phyloP scores from a whole-genome alignment of 2,329 filamentous ascomycete species.

The Penicillium sp. region DNA sequence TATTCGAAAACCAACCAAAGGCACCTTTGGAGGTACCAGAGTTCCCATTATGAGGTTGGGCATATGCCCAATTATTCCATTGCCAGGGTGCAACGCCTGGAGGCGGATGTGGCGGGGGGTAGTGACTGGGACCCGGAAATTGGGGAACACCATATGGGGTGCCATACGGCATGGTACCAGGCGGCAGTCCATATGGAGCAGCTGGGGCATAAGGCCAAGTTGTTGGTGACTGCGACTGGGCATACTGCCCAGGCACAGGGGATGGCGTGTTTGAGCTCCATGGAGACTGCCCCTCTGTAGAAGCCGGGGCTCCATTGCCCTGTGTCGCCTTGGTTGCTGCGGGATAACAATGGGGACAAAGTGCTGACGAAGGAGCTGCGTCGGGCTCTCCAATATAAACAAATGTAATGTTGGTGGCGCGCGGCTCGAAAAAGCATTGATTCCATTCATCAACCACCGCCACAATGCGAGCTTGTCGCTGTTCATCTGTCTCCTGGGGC shows the following conservation, averaged over 20 bases:
- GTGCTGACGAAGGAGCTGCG: slow-evolving; percentile 33
- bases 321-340: slow-evolving; percentile 36
- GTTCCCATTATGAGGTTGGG: slow-evolving; percentile 22
- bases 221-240: slow-evolving; percentile 10
- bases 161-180: slow-evolving; percentile 12
- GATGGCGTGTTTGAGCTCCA: slow-evolving; percentile 9
- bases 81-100: slow-evolving; percentile 28
- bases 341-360: slow-evolving; percentile 43
- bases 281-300: slow-evolving; percentile 8
- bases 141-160: slow-evolving; percentile 22
- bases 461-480: slow-evolving; percentile 38
- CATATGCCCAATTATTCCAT: slow-evolving; percentile 27
- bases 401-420: slow-evolving; percentile 35
- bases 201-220: slow-evolving; percentile 6
- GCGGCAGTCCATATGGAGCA: not conserved
- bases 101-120: slow-evolving; percentile 21
- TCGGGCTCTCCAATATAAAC: slow-evolving; percentile 37
- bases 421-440: slow-evolving; percentile 41
- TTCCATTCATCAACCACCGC: slow-evolving; percentile 47
- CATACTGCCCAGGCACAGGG: slow-evolving; percentile 11
- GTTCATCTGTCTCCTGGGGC: slow-evolving; percentile 42
- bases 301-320: slow-evolving; percentile 10
- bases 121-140: slow-evolving; percentile 21
- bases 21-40: slow-evolving; percentile 26
- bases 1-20: slow-evolving; percentile 34